Conservation (phyloP, 2,329 filamentous ascomycete species). For the Emmonsiellopsis sp. region DNA sequence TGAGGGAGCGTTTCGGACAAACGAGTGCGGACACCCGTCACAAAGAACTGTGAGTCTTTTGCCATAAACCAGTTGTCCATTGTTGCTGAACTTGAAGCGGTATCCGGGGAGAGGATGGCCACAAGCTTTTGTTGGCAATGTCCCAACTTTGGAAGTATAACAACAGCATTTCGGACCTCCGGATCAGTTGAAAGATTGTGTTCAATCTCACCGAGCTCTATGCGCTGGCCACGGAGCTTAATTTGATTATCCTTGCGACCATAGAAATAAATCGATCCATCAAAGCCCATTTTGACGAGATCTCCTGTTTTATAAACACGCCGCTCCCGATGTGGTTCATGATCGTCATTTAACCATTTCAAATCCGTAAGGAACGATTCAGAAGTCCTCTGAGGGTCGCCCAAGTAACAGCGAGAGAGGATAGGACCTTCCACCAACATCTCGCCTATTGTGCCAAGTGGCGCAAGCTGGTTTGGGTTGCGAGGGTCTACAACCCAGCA, state of each 20-base stretch:
- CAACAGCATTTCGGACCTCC: slow-evolving; percentile 26
- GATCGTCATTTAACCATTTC: slow-evolving; percentile 40
- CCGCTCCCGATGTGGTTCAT: slow-evolving; percentile 11
- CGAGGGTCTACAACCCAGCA: slow-evolving; percentile 33
- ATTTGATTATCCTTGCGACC: slow-evolving; percentile 60
- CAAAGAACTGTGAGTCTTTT: slow-evolving; percentile 10
- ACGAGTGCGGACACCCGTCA: slow-evolving; percentile 21
- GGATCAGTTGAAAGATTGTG: slow-evolving; percentile 25
- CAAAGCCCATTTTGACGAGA: slow-evolving; percentile 29
- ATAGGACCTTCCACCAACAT: slow-evolving; percentile 39
- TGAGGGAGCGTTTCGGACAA: slow-evolving; percentile 21
- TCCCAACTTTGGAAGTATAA: slow-evolving; percentile 28
- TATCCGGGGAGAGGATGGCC: slow-evolving; percentile 17
- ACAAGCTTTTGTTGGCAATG: slow-evolving; percentile 24
- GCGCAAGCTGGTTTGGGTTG: slow-evolving; percentile 32
- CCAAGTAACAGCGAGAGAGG: slow-evolving; percentile 55
- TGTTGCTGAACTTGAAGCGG: slow-evolving; percentile 6
- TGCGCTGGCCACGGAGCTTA: slow-evolving; percentile 57
- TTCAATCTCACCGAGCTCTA: slow-evolving; percentile 50
- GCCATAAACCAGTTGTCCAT: slow-evolving; percentile 18
- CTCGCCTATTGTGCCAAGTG: slow-evolving; percentile 33
- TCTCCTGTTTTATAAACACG: slow-evolving; percentile 36
- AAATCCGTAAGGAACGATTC: slow-evolving; percentile 51
- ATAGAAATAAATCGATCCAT: slow-evolving; percentile 32
- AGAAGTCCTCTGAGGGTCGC: slow-evolving; percentile 49